A percentile compares a stretch with the other conserved stretches of the same genome.
Conservation (phyloP, 371 early-diverging fungal species). For the Rhizomucor miehei region DNA sequence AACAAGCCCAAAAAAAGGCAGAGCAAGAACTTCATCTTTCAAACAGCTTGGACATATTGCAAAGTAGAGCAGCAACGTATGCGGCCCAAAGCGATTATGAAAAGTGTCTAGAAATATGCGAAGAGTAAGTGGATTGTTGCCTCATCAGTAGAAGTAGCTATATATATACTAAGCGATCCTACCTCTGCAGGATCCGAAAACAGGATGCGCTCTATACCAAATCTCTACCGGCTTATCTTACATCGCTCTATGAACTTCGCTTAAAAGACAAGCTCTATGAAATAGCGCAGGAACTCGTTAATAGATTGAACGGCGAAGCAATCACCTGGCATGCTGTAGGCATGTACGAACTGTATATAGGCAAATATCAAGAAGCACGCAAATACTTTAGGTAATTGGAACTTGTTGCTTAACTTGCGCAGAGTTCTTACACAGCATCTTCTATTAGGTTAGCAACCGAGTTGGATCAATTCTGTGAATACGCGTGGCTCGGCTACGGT, state of each 20-base stretch:
- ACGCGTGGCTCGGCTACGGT: slow-evolving; percentile 77
- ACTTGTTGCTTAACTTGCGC: background rate
- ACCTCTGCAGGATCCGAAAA: slow-evolving; percentile 46
- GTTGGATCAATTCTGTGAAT: slow-evolving; percentile 58
- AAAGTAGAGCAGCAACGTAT: slow-evolving; percentile 57
- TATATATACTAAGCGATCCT: background rate
- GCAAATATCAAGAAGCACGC: slow-evolving; percentile 59
- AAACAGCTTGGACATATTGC: slow-evolving; percentile 58
- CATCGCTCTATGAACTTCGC: slow-evolving; percentile 62
- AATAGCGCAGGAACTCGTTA: slow-evolving; percentile 39
- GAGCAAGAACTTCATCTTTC: slow-evolving; percentile 40
- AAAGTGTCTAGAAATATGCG: slow-evolving; percentile 55
- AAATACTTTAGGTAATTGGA: slow-evolving; percentile 47
- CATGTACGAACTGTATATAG: slow-evolving; percentile 62
- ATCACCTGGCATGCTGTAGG: slow-evolving; percentile 75
- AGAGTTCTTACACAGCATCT: background rate
- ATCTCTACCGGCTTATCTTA: slow-evolving; percentile 58
- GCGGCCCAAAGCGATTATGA: slow-evolving; percentile 53
- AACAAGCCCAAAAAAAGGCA: slow-evolving; percentile 35
- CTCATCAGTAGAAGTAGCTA: background rate
- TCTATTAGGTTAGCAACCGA: slow-evolving; percentile 45
- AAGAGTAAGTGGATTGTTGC: slow-evolving; percentile 34
- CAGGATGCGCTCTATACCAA: slow-evolving; percentile 58
- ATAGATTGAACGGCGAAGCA: slow-evolving; percentile 26
- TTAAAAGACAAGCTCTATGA: slow-evolving; percentile 62